Percentiles rank a stretch among this genome's conserved stretches.
phyloP scores from a whole-genome alignment of 352 stramenopile species.

The Salisapilia sapeloensis region DNA sequence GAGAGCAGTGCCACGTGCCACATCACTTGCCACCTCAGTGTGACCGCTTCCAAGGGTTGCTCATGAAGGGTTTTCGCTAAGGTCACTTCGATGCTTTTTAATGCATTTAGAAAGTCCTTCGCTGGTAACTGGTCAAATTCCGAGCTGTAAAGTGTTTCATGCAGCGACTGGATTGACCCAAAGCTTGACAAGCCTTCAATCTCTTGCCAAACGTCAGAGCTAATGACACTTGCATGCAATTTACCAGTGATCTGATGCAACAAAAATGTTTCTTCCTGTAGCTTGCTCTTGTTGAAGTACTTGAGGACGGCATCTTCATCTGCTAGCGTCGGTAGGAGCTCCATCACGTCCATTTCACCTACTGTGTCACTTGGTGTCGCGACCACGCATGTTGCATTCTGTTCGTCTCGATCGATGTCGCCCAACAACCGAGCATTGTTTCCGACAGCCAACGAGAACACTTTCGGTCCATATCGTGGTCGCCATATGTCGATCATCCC shows the following conservation, averaged over 20 bases:
- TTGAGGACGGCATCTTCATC: slow-evolving; percentile 55
- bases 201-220: no score
- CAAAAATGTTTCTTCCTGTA: slow-evolving; percentile 76
- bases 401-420: slow-evolving; percentile 13
- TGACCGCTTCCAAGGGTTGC: no score
- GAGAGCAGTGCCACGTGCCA: no score
- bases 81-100: no score
- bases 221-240: slow-evolving; percentile 54
- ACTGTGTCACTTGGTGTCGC: slow-evolving; percentile 13
- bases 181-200: no score
- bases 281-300: slow-evolving; percentile 76
- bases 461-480: slow-evolving; percentile 45
- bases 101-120: no score
- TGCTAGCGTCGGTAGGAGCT: slow-evolving; percentile 29
- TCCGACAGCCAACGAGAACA: slow-evolving; percentile 59
- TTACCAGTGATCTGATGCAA: slow-evolving; percentile 61
- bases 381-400: slow-evolving; percentile 32
- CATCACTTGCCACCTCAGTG: no score
- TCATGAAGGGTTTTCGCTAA: no score
- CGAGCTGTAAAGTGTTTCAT: no score
- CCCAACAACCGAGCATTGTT: slow-evolving; percentile 52
- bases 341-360: slow-evolving; percentile 27
- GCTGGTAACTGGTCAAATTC: no score
- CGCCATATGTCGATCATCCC: slow-evolving; percentile 76
- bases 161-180: no score